Percentiles rank a stretch among this genome's conserved stretches.
These are phyloP conservation scores for Trametes cingulata DNA, from an alignment of 768 basidiomycete genomes.

Conservation along the genomic window DNA sequence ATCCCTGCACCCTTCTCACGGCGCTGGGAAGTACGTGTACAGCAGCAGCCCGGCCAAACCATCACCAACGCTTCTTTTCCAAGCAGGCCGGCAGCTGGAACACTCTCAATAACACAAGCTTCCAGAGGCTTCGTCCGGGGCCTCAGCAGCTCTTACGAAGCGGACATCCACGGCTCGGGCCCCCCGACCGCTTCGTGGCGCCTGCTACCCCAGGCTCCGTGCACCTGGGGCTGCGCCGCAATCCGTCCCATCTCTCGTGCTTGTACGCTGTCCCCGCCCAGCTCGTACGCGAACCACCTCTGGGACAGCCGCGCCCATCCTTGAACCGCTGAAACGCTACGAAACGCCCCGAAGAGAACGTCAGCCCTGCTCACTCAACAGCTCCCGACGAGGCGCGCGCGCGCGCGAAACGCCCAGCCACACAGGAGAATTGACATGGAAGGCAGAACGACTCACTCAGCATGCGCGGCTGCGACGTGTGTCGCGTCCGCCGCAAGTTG, in stretches of 20 bases:
- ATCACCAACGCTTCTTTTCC: not conserved
- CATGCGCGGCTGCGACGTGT: constrained; percentile 61
- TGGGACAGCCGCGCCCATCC: constrained; percentile 52
- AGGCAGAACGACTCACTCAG: constrained; percentile 48
- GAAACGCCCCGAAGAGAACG: not conserved
- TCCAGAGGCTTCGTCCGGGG: too few relatives aligned
- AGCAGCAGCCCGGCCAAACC: not conserved
- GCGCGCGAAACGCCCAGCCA: not conserved
- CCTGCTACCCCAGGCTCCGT: constrained; percentile 50
- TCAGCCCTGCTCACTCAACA: not conserved
- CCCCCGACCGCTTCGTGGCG: constrained; percentile 18
- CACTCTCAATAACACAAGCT: too few relatives aligned
- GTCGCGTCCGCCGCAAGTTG: constrained; percentile 61
- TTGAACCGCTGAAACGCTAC: constrained; percentile 45
- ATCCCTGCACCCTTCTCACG: not conserved
- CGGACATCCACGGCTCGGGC: constrained; percentile 16
- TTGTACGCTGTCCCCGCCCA: constrained; percentile 56
- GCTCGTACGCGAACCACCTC: constrained; percentile 57
- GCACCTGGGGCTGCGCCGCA: constrained; percentile 40
- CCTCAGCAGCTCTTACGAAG: not conserved
- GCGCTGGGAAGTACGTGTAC: not conserved
- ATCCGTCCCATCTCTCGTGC: constrained; percentile 41
- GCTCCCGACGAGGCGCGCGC: not conserved
- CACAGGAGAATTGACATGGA: not conserved
- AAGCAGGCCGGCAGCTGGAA: too few relatives aligned